Base-by-base conservation (phyloP, 768 basidiomycete species). In the Hypholoma fasciculare region DNA sequence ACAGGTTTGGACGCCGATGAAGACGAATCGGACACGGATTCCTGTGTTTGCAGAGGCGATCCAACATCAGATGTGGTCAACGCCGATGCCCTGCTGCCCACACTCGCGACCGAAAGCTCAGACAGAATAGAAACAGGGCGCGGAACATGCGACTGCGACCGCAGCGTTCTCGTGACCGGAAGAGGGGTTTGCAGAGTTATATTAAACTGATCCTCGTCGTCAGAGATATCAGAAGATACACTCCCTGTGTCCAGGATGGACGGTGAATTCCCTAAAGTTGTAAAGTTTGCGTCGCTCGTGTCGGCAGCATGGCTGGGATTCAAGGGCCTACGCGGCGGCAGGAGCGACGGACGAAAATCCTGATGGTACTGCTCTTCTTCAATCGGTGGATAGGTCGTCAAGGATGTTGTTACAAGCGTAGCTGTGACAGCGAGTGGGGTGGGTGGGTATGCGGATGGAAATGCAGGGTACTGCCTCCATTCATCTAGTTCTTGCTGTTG, bases 381-480 rank as follows among this genome's bases (percentile, higher is more conserved):
- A 55, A 81, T 77, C 47, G 71, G 65, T 38, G 76, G 71, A 37
- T 69, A 69, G 30, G 64, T 66, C 20, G 59, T 52, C 7, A 65
- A 56, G 12, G 65, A 30, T n/a, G 64, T 57, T 76, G 73, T 47
- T 2, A 60, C 53, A 9, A 70, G 57, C 17, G 66, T 69, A 23
- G 75, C 64, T 3, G 76, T 69, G 16, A 71, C 69, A 19, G 74
- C 73, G n/a, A 84, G 63, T 11, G 88, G 89, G 13, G 87, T 90
- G 0, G 87, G 78, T 8, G 89, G 89, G 65, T 92, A 92, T 36
- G 90, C 90, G 4, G 90, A 84, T 30, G 90, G 90, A 52, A 90
- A 87, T 16, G 86, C 76, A 12, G 89, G 89, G 63, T 90, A 92
- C 67, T 82, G 75, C 56, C 87, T 74, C 88, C 88, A 91, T 61